Base-by-base conservation (phyloP, 2,329 filamentous ascomycete species). In the Xylariaceae sp. region DNA sequence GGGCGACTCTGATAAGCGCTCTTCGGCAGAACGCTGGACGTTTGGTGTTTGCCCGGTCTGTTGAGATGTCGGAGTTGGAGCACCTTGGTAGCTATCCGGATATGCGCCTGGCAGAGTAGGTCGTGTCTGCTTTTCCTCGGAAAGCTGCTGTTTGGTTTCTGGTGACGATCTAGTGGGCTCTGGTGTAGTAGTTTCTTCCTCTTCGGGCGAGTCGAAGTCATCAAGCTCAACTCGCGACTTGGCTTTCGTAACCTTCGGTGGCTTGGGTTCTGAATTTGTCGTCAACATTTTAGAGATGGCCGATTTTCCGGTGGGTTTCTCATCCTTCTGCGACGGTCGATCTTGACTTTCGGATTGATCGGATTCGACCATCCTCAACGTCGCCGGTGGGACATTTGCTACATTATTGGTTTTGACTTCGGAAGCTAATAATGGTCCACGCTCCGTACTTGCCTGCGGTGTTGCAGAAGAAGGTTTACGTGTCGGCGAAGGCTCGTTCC, bases 171-270 rank as follows among this genome's bases (percentile, higher is more conserved):
- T 62, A 18, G 54, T 60, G 41, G 71, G 68, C 42, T 70, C 68
- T 4, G 32, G 32, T 7, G 23, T 26, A 26, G 23, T 47, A 5
- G 64, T 53, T n/a, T 76, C 72, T 37, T 79, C 78, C 1, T 75
- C 75, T 7, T 80, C 79, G 4, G 82, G 82, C 50, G 81, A 82
- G 59, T 89, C 88, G 44, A 89, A 88, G 61, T 89, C 88, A 66
- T 91, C 89, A 12, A 91, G 77, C 52, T 87, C 86, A 59, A 87
- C 79, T 20, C 87, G 83, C 16, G 83, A 76, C 60, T 85, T 86
- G 1, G 86, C 81, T 62, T 81, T 80, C 54, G 79, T 84, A 43
- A 81, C 77, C 71, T 85, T 84, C 54, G 80, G 77, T 18, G 81
- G 82, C 66, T 81, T 84, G 2, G 77, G 26, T 40, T 84, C 82